Conservation (phyloP, 768 basidiomycete species). For the Phlebiopsis gigantea region DNA sequence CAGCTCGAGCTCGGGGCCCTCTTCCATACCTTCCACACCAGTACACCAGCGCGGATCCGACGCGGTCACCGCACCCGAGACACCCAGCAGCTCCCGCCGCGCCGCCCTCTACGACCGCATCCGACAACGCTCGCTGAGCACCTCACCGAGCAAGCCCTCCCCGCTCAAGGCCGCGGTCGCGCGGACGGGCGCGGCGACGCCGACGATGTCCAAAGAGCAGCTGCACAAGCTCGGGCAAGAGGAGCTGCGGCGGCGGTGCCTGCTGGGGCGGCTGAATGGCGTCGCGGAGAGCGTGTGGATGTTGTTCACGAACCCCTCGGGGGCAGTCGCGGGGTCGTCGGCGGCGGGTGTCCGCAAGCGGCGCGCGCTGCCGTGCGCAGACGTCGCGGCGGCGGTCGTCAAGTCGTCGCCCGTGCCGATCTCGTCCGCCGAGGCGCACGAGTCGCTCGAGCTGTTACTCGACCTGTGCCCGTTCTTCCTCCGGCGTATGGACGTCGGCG, state of each 20-base stretch:
- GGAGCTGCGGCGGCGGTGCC: slow-evolving; percentile 68
- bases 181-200: slow-evolving; percentile 29
- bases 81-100: slow-evolving; percentile 70
- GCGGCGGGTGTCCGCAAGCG: slow-evolving; percentile 62
- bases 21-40: slow-evolving; percentile 56
- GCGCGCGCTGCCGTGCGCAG: slow-evolving; percentile 59
- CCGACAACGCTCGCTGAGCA: slow-evolving; percentile 63
- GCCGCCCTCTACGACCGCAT: slow-evolving; percentile 80
- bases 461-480: slow-evolving; percentile 80
- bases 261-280: slow-evolving; percentile 71
- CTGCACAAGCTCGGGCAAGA: slow-evolving; percentile 71
- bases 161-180: neutral
- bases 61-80: slow-evolving; percentile 54
- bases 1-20: slow-evolving; percentile 23
- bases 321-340: slow-evolving; percentile 35
- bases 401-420: slow-evolving; percentile 82
- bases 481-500: slow-evolving; percentile 52
- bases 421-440: slow-evolving; percentile 70
- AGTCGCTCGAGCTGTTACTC: slow-evolving; percentile 63
- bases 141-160: slow-evolving; percentile 55
- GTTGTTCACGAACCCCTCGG: slow-evolving; percentile 67
- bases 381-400: slow-evolving; percentile 63
- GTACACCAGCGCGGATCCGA: slow-evolving; percentile 52
- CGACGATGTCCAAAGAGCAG: slow-evolving; percentile 57
- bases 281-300: slow-evolving; percentile 90